Percentiles rank a stretch among this genome's conserved stretches.
Conservation (phyloP, 1,284 basidiomycete species). For the Puccinia hordei region DNA sequence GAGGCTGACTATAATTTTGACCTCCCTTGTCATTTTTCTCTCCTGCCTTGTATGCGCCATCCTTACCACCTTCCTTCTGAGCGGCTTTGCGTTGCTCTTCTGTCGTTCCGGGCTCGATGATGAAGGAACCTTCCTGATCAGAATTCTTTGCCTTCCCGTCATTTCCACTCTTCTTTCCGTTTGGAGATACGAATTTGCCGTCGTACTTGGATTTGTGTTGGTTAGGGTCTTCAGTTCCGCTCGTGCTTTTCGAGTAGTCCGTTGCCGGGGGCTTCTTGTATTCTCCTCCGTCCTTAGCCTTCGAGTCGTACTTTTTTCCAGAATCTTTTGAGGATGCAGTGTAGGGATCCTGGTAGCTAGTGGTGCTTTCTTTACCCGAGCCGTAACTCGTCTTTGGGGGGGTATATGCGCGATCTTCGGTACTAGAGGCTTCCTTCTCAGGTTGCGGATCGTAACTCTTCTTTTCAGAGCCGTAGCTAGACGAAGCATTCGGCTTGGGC, state of each 20-base stretch:
- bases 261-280: neutral
- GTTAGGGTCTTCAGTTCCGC: neutral
- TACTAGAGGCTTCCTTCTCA: neutral
- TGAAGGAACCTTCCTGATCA: neutral
- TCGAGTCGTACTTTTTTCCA: neutral
- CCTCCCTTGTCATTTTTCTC: too few relatives aligned
- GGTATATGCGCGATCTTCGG: neutral
- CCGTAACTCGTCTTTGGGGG: neutral
- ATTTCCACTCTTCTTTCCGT: neutral
- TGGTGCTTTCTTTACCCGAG: neutral
- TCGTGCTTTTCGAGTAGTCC: constrained; percentile 7
- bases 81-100: constrained; percentile 25
- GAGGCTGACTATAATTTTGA: too few relatives aligned
- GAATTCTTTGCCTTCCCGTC: neutral
- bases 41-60: too few relatives aligned
- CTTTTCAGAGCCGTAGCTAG: neutral
- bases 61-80: neutral
- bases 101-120: constrained; percentile 8
- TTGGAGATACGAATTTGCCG: neutral
- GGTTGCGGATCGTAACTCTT: neutral
- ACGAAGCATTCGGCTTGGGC: neutral
- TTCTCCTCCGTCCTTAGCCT: neutral
- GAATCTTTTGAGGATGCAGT: neutral
- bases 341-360: constrained; percentile 1
- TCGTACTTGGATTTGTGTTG: neutral